Evolutionary conservation across 2,329 filamentous ascomycete species (phyloP).

Genomic region (Fusarium nygamai): DNA sequence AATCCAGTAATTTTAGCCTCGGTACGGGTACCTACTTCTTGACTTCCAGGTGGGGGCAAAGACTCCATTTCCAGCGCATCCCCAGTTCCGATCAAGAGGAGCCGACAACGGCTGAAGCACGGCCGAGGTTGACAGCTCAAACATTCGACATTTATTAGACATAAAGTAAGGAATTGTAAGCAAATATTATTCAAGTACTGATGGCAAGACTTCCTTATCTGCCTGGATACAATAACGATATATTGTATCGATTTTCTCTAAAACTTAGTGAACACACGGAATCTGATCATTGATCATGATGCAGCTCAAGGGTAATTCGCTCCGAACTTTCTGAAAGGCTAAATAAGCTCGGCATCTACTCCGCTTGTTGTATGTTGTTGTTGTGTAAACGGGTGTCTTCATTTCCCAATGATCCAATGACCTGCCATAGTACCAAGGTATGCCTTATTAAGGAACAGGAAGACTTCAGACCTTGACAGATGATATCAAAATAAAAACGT

Average conservation of each 20-base stretch:
- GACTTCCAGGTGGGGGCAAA: slow-evolving; percentile 27
- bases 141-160: background rate
- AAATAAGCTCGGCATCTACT: background rate
- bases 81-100: slow-evolving; percentile 18
- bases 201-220: background rate
- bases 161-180: background rate
- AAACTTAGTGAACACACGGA: background rate
- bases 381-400: slow-evolving; percentile 20
- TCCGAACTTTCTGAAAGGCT: background rate
- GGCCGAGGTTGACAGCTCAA: slow-evolving; percentile 28
- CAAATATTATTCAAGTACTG: background rate
- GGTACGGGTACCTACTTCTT: slow-evolving; percentile 27
- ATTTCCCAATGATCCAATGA: slow-evolving; percentile 37
- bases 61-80: slow-evolving; percentile 19
- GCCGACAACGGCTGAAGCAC: slow-evolving; percentile 30
- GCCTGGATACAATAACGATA: background rate
- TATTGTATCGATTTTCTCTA: background rate
- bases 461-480: background rate
- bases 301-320: background rate
- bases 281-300: background rate
- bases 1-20: slow-evolving; percentile 38
- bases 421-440: background rate
- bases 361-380: slow-evolving; percentile 1
- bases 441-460: background rate
- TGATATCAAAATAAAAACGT: background rate